These are phyloP conservation scores for Castanopsis chinensis DNA, from an alignment of 306 rosid genomes.

Conservation along the genomic window DNA sequence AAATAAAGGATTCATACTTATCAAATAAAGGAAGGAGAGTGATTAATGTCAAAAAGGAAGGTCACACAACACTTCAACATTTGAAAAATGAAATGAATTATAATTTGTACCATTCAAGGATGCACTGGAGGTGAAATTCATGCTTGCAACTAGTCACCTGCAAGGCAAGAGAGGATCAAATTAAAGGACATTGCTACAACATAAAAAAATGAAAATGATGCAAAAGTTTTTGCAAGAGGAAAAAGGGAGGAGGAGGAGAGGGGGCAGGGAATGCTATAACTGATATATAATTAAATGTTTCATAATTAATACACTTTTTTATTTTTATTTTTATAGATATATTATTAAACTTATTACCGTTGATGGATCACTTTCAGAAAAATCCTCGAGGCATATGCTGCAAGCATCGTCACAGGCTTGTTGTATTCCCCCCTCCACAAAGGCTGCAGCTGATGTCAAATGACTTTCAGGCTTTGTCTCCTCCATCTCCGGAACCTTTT, in stretches of 20 bases:
- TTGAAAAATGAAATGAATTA: neutral
- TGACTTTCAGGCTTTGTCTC: slow-evolving; percentile 46
- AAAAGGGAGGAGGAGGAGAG: neutral
- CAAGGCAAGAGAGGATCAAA: slow-evolving; percentile 28
- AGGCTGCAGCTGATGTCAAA: slow-evolving; percentile 78
- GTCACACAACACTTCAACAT: neutral
- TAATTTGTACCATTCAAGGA: slow-evolving; percentile 82
- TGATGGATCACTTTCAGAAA: slow-evolving; percentile 73
- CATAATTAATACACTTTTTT: no score
- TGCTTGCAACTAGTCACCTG: slow-evolving; percentile 85
- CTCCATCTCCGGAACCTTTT: slow-evolving; percentile 53
- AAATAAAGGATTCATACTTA: neutral
- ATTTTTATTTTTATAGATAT: neutral
- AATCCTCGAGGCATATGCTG: slow-evolving; percentile 97
- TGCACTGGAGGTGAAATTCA: slow-evolving; percentile 95
- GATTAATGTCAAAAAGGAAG: neutral
- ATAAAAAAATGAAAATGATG: neutral
- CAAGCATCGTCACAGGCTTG: slow-evolving; percentile 84
- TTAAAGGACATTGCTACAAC: slow-evolving; percentile 18
- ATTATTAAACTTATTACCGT: slow-evolving; percentile 42
- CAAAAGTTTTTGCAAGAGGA: neutral
- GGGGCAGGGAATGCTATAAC: neutral
- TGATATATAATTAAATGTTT: neutral
- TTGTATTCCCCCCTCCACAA: slow-evolving; percentile 97
- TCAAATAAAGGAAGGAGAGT: neutral